Conservation (phyloP, 495 filamentous ascomycete genomes). For the Staphylotrichum tortipilum region DNA sequence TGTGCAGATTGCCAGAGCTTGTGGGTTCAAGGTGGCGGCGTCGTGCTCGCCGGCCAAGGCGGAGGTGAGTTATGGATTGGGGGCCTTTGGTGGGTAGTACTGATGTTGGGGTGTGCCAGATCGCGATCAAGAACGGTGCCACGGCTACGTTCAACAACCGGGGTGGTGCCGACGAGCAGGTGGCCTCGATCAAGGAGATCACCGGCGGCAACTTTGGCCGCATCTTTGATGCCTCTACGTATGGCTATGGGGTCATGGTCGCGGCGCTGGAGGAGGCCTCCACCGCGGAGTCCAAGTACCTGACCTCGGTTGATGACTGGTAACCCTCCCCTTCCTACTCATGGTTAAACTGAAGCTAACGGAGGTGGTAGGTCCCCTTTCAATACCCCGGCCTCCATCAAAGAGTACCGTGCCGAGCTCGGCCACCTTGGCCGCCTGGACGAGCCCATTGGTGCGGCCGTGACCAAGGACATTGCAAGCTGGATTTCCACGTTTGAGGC, state of each 20-base stretch:
- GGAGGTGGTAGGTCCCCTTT: slow-evolving; percentile 11
- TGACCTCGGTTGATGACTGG: slow-evolving; percentile 39
- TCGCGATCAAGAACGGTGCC: slow-evolving; percentile 24
- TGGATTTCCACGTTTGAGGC: slow-evolving; percentile 11
- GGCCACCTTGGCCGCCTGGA: slow-evolving; percentile 11
- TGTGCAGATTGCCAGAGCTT: slow-evolving; percentile 29
- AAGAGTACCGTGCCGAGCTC: slow-evolving; percentile 15
- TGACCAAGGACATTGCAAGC: slow-evolving; percentile 3
- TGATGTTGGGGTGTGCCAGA: slow-evolving; percentile 11
- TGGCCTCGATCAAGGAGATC: slow-evolving; percentile 27
- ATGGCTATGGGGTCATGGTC: slow-evolving; percentile 25
- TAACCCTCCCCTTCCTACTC: slow-evolving; percentile 5
- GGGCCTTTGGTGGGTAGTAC: no score
- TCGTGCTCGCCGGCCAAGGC: slow-evolving; percentile 31
- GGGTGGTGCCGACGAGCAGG: slow-evolving; percentile 23
- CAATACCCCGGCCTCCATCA: slow-evolving; percentile 7
- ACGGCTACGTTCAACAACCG: slow-evolving; percentile 34
- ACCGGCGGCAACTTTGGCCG: slow-evolving; percentile 33
- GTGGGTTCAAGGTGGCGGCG: slow-evolving; percentile 36
- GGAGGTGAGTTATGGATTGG: slow-evolving; percentile 12
- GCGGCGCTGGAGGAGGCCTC: slow-evolving; percentile 22
- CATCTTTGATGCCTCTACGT: slow-evolving; percentile 34
- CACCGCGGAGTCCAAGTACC: slow-evolving; percentile 23
- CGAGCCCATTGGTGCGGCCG: background rate
- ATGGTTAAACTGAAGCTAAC: background rate